Evolutionary conservation across 2,329 filamentous ascomycete species (phyloP), one percentile per base, ranked within the genome.

Genomic region (Pezicula radicicola): DNA sequence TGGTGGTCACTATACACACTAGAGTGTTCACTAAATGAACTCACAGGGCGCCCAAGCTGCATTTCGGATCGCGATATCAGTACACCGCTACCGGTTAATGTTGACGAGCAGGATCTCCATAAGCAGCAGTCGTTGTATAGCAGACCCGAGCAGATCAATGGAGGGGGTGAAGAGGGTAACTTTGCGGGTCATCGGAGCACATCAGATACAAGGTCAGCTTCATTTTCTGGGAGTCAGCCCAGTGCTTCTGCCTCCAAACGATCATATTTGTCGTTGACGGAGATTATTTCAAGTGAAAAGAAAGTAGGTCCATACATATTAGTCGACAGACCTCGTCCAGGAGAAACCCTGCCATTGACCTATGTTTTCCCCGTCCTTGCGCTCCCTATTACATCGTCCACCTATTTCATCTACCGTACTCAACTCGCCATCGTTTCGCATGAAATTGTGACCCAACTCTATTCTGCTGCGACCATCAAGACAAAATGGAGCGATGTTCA

Each of bases 1-100:
- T 64, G 60, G 60, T 64, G 62, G 62, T 60, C 57, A 21, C 48
- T 64, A 13, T 64, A 63, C 33, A 58, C 55, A 2, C 46, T 63
- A 4, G 62, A 64, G 46, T 60, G 56, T 42, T 41, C 50, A 3
- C 46, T 64, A 16, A 55, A 60, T 46, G 54, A 59, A 42, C 51
- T 61, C 6, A 62, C 60, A 13, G 62, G 62, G 3, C 57, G 62
- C 18, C 62, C 62, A 46, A 63, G 55, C 30, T 63, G 60, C 27
- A 58, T 64, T 10, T 58, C 59, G 7, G 58, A 60, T 40, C 52
- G 50, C 28, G 61, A 64, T 51, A 62, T 61, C 36, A 61, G 62
- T 42, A 54, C 56, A 3, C 56, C 61, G 15, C 48, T 63, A 9
- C 61, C 62, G 13, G 41, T 58, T 4, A 63, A 63, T 15, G 46